Evolutionary conservation across 495 filamentous ascomycete genomes (phyloP), one percentile per base, ranked within the genome.

Genomic region (Trichoderma asperelloides): DNA sequence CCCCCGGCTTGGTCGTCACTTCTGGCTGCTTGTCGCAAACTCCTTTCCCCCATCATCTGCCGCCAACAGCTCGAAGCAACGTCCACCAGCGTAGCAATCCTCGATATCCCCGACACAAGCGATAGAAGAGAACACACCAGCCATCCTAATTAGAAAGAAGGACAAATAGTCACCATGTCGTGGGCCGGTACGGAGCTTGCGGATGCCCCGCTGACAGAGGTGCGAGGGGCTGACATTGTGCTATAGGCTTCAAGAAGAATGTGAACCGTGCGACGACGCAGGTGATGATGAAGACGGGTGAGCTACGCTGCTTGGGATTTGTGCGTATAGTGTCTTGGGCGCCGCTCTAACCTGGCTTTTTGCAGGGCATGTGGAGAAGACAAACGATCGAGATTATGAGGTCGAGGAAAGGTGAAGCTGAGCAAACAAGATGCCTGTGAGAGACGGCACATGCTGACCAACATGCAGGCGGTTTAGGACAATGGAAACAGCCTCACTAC

Each of bases 271-370:
- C 95, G 68, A 96, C 93, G 78, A 97, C 96, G 76, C 94, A 97
- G 88, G 94, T 97, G 66, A 97, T 98, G 93, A 98, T 98, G 95
- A 98, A 97, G 84, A 93, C 95, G 23, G 91, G 89, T 91, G 23
- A 65, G 72, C 70, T 9, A 18, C n/a, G 12, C 40, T 65, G 9
- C 40, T n/a, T 18, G 18, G 3, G 12, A 40, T 5, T 37, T 37
- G 5, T 37, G 2, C 33, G 5, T 37, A 7, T 7, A 7, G 18
- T 2, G n/a, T 55, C 25, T 25, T 2, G 49, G 8, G 8, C n/a
- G 21, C 16, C 18, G n/a, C 39, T 64, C 66, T 69, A 23, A 68
- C 55, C 67, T 37, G 21, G 64, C 41, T 30, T 7, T 37, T 3
- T 60, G 68, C 67, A 90, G 92, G 95, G 60, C 95, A 97, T 82